Evolutionary conservation across 257 asterid genomes (phyloP), one percentile per base, ranked within the genome.

Genomic region (Scutellaria baicalensis): DNA sequence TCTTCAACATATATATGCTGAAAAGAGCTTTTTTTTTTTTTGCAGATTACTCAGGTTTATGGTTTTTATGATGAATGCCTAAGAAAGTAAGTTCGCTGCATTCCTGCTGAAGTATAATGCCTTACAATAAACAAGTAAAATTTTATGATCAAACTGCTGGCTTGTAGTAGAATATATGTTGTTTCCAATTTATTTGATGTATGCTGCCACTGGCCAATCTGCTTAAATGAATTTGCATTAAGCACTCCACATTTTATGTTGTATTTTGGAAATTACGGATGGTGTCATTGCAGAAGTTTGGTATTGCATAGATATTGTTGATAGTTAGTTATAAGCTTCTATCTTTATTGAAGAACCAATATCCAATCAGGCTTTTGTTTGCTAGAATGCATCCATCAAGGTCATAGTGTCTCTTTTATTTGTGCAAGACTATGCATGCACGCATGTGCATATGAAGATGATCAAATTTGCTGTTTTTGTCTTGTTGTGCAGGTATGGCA

Each of bases 401-500:
- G 48, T 57, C 43, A 14, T 59, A 39, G 42, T 4, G 33, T 40
- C 17, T 60, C 50, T 60, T 12, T 40, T 3, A 9, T 39, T 60
- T 9, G 6, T 5, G 16, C 59, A 17, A 33, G 16, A 47, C 56
- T 8, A 21, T 43, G 39, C 21, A 12, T 33, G 4, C 43, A 11
- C 11, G 51, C 17, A 12, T 62, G 11, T 10, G 10, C 51, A 39
- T 36, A 11, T 57, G 55, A 49, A 76, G 48, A 56, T 51, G 27
- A 64, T 60, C 31, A 43, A 33, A 38, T 64, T 52, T 66, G 39
- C 23, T 48, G 51, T 49, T 49, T 50, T 49, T 39, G 52, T 72
- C 69, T 3, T 70, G 16, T 43, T 63, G 49, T 63, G 62, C 84
- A 89, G 95, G 72, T 90, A 90, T 81, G 95, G 95, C 45, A 90